Conservation (phyloP, 805 yeast genomes). For the Teunomyces barrocoloradensis region DNA sequence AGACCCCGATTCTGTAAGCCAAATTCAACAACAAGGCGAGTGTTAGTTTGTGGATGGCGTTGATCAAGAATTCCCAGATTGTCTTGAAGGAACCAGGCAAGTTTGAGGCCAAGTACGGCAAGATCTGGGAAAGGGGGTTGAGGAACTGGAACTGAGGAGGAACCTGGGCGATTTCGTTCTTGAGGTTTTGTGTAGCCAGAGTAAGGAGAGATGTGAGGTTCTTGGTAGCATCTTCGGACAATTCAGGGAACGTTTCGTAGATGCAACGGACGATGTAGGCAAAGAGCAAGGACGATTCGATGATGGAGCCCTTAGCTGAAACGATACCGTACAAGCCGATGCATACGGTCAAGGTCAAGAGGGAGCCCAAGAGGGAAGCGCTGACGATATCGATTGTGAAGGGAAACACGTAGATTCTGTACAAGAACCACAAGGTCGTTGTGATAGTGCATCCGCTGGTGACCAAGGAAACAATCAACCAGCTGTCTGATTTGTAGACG, state of each 20-base stretch:
- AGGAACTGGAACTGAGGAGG: conserved; percentile 34
- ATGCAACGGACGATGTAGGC: conserved; percentile 91
- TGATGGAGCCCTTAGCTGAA: conserved; percentile 81
- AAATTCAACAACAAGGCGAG: conserved; percentile 79
- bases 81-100: conserved; percentile 53
- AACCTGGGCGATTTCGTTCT: conserved; percentile 33
- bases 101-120: conserved; percentile 50
- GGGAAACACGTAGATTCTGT: conserved; percentile 79
- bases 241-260: conserved; percentile 88
- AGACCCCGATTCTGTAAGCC: conserved; percentile 81
- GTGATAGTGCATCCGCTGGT: conserved; percentile 75
- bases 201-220: conserved; percentile 31
- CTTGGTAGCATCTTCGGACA: conserved; percentile 52
- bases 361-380: conserved; percentile 84
- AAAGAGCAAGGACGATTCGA: conserved; percentile 81
- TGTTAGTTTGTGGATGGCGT: conserved; percentile 62
- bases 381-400: conserved; percentile 65
- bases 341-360: conserved; percentile 70
- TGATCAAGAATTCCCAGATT: conserved; percentile 51
- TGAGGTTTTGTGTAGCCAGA: conserved; percentile 32
- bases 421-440: conserved; percentile 71
- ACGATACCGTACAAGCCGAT: conserved; percentile 82
- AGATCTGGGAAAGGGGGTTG: conserved; percentile 24
- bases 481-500: conserved; percentile 59
- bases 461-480: conserved; percentile 74